Evolutionary conservation across 2,329 filamentous ascomycete species (phyloP), one percentile per base, ranked within the genome.

Genomic region (Cladosporium sp.): DNA sequence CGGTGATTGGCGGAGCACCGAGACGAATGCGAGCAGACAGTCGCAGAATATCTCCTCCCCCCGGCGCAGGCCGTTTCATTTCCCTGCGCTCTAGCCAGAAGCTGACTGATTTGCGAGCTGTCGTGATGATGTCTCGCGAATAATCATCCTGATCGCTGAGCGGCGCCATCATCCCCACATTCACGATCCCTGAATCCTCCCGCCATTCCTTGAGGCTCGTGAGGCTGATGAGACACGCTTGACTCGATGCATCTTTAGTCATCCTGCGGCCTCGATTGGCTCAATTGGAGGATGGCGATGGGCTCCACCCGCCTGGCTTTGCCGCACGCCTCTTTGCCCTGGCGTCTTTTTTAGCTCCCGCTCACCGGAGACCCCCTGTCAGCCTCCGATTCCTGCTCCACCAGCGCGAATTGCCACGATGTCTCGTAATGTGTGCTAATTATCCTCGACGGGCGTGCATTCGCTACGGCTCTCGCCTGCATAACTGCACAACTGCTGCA

Each of bases 211-310:
- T 59, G 57, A 59, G 57, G 57, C 57, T 59, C 36, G 26, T 30
- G 26, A 47, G 41, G 41, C 41, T 47, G 24, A 55, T 34, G 28
- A 34, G 26, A 30, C 54, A n/a, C 14, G 49, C 47, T 54, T 63
- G 60, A 63, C 60, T 63, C 60, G 60, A 36, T 15, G 18, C 61
- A 32, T 18, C 34, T 41, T 64, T 64, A 64, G 61, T 64, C 61
- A 64, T 64, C 61, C 61, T 64, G n/a, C 55, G 12, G 55, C 49
- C n/a, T 47, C 49, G 49, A 52, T 58, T 36, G 32, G 30, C 21
- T 49, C 41, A 18, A 30, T 47, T 59, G 38, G 57, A 59, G 57
- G 34, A 62, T 62, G 59, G 44, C 59, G 59, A 62, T 47, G 47
- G n/a, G 47, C 59, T 52, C 59, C 59, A 41, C 47, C 47, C 28